These are phyloP conservation scores for Orobanche coerulescens DNA, from an alignment of 257 asterid species.

Conservation along the genomic window DNA sequence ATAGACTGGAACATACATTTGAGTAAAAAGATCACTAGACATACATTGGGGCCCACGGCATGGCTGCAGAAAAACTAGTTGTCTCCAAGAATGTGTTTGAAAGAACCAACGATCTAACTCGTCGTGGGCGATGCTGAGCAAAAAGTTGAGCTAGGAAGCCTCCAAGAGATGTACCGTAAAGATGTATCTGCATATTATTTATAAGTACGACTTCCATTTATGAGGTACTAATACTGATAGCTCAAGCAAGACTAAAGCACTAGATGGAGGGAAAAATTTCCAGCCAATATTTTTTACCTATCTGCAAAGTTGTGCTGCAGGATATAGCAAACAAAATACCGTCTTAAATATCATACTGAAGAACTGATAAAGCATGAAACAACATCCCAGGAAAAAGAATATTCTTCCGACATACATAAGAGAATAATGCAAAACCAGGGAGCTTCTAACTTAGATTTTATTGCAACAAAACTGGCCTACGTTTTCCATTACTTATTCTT, in stretches of 20 bases:
- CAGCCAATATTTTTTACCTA: background rate
- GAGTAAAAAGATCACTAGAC: slow-evolving; percentile 22
- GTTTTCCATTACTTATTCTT: slow-evolving; percentile 1
- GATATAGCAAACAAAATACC: background rate
- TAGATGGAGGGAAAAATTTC: background rate
- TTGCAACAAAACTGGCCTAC: background rate
- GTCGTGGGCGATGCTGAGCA: slow-evolving; percentile 94
- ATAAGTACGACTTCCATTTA: slow-evolving; percentile 12
- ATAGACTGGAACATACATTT: too few species aligned
- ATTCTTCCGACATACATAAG: background rate
- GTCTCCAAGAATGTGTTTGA: slow-evolving; percentile 94
- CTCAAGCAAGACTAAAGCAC: background rate
- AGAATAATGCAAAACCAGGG: background rate
- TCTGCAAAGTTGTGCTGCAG: background rate
- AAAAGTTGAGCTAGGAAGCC: slow-evolving; percentile 97
- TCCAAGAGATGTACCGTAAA: slow-evolving; percentile 93
- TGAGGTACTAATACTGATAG: background rate
- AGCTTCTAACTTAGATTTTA: background rate
- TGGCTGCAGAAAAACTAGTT: slow-evolving; percentile 70
- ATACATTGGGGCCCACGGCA: slow-evolving; percentile 99
- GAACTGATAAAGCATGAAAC: background rate
- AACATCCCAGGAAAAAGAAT: background rate
- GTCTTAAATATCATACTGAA: slow-evolving; percentile 1
- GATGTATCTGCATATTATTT: slow-evolving; percentile 58
- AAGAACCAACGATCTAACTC: slow-evolving; percentile 86